Percentiles rank a stretch among this genome's conserved stretches.
Evolutionary conservation across 75 land plant species (phyloP).

Genomic region (Cupressus sempervirens): DNA sequence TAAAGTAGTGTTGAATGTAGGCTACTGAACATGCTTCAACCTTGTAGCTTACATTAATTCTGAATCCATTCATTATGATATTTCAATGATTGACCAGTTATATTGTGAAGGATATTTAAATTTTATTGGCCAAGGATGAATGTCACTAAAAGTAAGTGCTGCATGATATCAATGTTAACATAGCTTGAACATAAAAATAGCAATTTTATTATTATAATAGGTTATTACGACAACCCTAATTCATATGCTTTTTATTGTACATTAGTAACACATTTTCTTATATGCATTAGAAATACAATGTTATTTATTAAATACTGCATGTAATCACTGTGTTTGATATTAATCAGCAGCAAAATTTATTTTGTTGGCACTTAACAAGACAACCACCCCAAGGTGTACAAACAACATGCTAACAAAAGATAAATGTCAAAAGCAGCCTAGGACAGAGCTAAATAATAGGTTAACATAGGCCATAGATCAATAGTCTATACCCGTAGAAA

Average conservation of each 20-base stretch:
- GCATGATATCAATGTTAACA: neutral
- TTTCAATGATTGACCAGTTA: neutral
- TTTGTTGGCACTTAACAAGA: too few species aligned
- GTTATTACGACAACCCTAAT: neutral
- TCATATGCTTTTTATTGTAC: neutral
- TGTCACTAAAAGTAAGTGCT: neutral
- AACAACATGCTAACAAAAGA: too few species aligned
- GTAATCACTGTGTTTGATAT: too few species aligned
- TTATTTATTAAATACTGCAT: too few species aligned
- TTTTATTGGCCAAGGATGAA: neutral
- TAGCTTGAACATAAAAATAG: neutral
- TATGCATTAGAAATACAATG: neutral
- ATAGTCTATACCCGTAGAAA: too few species aligned
- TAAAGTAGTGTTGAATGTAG: neutral
- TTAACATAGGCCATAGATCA: too few species aligned
- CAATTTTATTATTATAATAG: neutral
- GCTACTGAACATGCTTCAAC: neutral
- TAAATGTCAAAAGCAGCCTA: too few species aligned
- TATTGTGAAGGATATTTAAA: neutral
- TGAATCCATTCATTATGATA: neutral
- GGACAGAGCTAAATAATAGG: too few species aligned
- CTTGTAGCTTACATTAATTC: neutral
- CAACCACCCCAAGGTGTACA: too few species aligned
- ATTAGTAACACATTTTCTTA: too few species aligned
- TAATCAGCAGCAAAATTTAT: too few species aligned